phyloP scores from a whole-genome alignment of 805 yeast species.

The Metschnikowia amazonensis region DNA sequence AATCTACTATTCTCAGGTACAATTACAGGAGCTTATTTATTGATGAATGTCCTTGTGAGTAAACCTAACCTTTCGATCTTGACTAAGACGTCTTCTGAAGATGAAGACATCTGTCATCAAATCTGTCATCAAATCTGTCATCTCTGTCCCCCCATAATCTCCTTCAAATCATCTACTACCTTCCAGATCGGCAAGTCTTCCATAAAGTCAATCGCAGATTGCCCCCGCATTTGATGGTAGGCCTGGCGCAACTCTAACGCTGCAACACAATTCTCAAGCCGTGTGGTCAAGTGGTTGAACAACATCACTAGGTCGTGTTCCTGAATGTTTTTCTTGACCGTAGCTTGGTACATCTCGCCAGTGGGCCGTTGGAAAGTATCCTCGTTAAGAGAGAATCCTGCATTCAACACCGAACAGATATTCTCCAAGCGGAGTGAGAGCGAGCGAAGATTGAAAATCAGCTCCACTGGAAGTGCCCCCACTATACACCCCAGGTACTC shows the following conservation, averaged over 20 bases:
- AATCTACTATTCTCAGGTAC: no score
- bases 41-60: no score
- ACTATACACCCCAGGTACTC: slow-evolving; percentile 27
- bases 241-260: slow-evolving; percentile 31
- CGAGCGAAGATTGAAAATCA: slow-evolving; percentile 49
- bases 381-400: slow-evolving; percentile 30
- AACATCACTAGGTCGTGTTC: slow-evolving; percentile 48
- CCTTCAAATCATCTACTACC: slow-evolving; percentile 26
- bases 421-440: slow-evolving; percentile 56
- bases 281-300: slow-evolving; percentile 61
- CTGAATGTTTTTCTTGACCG: slow-evolving; percentile 20
- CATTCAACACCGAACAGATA: slow-evolving; percentile 48
- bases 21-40: no score
- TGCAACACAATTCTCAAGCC: slow-evolving; percentile 60
- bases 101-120: no score
- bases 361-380: slow-evolving; percentile 27
- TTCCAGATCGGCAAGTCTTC: slow-evolving; percentile 20
- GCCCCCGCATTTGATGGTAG: slow-evolving; percentile 18
- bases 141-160: slow-evolving; percentile 5
- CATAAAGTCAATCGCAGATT: slow-evolving; percentile 22
- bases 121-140: no score
- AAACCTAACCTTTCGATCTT: no score
- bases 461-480: slow-evolving; percentile 41
- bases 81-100: no score
- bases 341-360: slow-evolving; percentile 23